Evolutionary conservation across 169 alveolate species (phyloP), one percentile per base, ranked within the genome.

Genomic region (Plasmodium fragile): DNA sequence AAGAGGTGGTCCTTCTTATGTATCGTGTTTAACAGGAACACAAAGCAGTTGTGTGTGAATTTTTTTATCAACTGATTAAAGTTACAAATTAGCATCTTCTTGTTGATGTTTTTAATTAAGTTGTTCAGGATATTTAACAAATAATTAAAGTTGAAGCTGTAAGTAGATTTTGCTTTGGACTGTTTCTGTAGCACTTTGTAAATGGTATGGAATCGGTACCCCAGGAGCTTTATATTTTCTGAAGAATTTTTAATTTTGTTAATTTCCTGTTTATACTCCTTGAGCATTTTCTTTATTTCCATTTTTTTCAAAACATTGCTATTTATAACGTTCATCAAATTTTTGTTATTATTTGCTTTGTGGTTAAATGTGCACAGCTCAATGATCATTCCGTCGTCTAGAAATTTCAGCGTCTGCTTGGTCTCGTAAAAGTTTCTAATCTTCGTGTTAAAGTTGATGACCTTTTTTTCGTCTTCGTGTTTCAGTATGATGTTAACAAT

Each of bases 81-180:
- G 71, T 92, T 92, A 75, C 90, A 92, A 16, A 92, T 92, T 79
- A 92, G 25, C 81, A 92, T 92, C 72, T 83, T 92, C 30, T 83
- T 92, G 18, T 92, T 92, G 32, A 92, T 92, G 69, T 92, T 65
- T 69, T 92, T 92, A 59, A 83, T 92, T 55, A 83, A 28, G 45
- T 80, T 28, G 52, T 77, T 92, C 52, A 92, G 80, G 4, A 92
- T 83, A 43, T 92, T 92, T 79, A 92, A 70, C 34, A 83, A 28
- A 92, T 92, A 83, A 78, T 92, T 92, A 34, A 83, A 83, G 69
- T 92, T 92, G 22, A 83, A 83, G 52, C 34, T 79, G 73, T 92
- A 77, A 1, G 45, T 25, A 2, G 82, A 73, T 55, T 92, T 92
- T 8, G 81, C 32, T 79, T 22, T 22, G 13, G 90, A 77, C 36